phyloP scores from a whole-genome alignment of 768 basidiomycete species.

The Pleurotus ostreatus region DNA sequence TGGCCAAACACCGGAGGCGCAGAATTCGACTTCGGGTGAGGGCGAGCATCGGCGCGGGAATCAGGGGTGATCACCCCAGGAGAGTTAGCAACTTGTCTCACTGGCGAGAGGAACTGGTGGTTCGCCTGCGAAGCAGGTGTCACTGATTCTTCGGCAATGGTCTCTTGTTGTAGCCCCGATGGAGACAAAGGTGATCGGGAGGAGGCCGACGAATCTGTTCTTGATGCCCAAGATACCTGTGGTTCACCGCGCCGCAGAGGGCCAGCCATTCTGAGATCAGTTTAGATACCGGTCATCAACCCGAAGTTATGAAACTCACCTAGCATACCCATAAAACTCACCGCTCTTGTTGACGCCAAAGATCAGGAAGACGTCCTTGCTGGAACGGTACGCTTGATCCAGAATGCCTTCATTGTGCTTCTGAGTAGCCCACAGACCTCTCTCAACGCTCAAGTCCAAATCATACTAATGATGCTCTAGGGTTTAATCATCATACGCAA shows the following conservation, averaged over 20 bases:
- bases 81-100: conserved; percentile 22
- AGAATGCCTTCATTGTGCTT: conserved; percentile 87
- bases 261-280: conserved; percentile 58
- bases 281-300: background rate
- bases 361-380: conserved; percentile 75
- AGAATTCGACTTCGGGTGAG: conserved; percentile 23
- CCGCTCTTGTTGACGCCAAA: conserved; percentile 94
- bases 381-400: conserved; percentile 80
- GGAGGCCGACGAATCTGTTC: conserved; percentile 28
- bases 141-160: conserved; percentile 12
- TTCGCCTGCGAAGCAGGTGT: conserved; percentile 10
- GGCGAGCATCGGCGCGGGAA: background rate
- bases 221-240: conserved; percentile 55
- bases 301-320: conserved; percentile 34
- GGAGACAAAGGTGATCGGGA: conserved; percentile 25
- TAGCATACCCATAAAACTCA: conserved; percentile 92
- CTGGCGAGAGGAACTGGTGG: background rate
- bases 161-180: conserved; percentile 10
- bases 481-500: background rate
- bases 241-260: conserved; percentile 51
- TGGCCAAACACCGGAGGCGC: conserved; percentile 53
- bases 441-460: conserved; percentile 74
- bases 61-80: conserved; percentile 18
- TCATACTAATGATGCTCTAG: conserved; percentile 47
- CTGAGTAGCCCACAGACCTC: conserved; percentile 89